Percentiles rank a stretch among this genome's conserved stretches.
phyloP scores from a whole-genome alignment of 768 basidiomycete species.

The Gyrodon lividus region DNA sequence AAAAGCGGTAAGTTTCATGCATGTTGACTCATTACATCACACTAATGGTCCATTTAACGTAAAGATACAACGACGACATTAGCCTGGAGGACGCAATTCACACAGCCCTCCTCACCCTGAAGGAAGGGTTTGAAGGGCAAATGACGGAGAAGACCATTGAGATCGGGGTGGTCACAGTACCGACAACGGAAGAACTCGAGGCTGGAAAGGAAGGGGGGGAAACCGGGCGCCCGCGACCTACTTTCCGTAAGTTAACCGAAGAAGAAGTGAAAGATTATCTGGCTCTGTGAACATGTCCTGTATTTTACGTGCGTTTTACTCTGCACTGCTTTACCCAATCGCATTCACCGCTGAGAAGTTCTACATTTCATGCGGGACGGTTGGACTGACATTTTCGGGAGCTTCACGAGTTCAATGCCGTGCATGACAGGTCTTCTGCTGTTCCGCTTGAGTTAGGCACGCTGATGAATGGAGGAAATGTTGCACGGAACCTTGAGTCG shows the following conservation, averaged over 20 bases:
- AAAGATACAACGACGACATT: constrained; percentile 98
- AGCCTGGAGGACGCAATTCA: constrained; percentile 98
- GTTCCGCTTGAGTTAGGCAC: constrained; percentile 4
- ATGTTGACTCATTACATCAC: constrained; percentile 21
- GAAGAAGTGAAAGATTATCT: constrained; percentile 97
- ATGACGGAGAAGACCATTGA: constrained; percentile 99
- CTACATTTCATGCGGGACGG: constrained; percentile 9
- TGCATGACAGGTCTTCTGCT: neutral
- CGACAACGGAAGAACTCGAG: constrained; percentile 56
- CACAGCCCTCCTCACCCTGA: constrained; percentile 94
- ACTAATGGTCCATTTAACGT: constrained; percentile 20
- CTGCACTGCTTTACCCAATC: constrained; percentile 11
- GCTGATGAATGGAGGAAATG: constrained; percentile 8
- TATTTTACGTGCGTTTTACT: constrained; percentile 33
- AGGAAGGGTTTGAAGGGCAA: constrained; percentile 99
- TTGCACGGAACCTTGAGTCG: constrained; percentile 7
- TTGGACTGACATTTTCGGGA: constrained; percentile 2
- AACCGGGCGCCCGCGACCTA: constrained; percentile 73
- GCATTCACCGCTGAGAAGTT: constrained; percentile 15
- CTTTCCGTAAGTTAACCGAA: constrained; percentile 93
- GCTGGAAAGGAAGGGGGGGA: constrained; percentile 67
- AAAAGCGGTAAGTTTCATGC: constrained; percentile 77
- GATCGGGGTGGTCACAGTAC: constrained; percentile 93
- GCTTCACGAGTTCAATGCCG: constrained; percentile 3
- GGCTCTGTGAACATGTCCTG: constrained; percentile 57